Conservation (phyloP, 108 stramenopile genomes). For the Cyclotella choctawhatcheeana region DNA sequence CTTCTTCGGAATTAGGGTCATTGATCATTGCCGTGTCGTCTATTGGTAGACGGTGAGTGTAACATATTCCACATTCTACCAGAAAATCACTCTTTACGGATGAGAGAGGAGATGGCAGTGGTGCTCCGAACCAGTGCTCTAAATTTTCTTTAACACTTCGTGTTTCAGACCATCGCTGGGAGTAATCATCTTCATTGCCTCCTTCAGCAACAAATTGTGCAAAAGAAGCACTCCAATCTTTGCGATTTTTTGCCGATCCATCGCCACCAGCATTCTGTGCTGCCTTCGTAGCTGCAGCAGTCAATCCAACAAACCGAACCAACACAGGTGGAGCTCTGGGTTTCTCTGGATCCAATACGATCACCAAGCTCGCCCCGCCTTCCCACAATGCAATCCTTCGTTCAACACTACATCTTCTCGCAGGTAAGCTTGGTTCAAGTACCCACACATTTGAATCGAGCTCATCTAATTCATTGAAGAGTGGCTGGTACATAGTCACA, state of each 20-base stretch:
- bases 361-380: conserved; percentile 53
- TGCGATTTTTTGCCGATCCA: conserved; percentile 7
- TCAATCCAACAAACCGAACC: conserved; percentile 54
- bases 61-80: conserved; percentile 78
- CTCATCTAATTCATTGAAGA: conserved; percentile 58
- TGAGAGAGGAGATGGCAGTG: conserved; percentile 60
- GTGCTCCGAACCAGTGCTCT: conserved; percentile 56
- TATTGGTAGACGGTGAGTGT: conserved; percentile 59
- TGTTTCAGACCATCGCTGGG: conserved; percentile 44
- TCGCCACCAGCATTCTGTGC: conserved; percentile 10
- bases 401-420: conserved; percentile 43
- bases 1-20: conserved; percentile 20
- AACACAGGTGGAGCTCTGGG: conserved; percentile 40
- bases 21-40: conserved; percentile 24
- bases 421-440: conserved; percentile 51
- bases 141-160: conserved; percentile 61
- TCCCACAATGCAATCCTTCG: conserved; percentile 56
- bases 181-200: not conserved
- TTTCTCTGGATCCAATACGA: conserved; percentile 53
- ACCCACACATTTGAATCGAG: conserved; percentile 52
- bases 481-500: conserved; percentile 39
- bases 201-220: conserved; percentile 33
- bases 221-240: conserved; percentile 49
- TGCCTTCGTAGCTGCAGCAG: conserved; percentile 31
- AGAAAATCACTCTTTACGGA: conserved; percentile 61